phyloP scores from a whole-genome alignment of 768 basidiomycete species.

The Erythrobasidium yunnanense region DNA sequence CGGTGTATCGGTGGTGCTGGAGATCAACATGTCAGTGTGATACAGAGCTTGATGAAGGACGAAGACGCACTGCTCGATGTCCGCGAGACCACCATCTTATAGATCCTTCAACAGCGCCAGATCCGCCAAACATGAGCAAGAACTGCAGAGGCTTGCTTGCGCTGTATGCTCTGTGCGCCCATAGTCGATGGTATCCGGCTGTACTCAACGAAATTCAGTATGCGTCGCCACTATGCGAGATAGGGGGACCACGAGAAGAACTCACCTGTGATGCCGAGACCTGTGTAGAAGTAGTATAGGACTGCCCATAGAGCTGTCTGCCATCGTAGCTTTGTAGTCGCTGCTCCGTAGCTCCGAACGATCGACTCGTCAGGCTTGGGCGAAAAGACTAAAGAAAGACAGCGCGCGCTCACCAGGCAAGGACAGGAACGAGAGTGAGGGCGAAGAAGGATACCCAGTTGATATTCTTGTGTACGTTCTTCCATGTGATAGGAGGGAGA shows the following conservation, averaged over 20 bases:
- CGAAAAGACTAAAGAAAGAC: not conserved
- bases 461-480: slow-evolving; percentile 39
- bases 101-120: slow-evolving; percentile 89
- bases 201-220: too few relatives aligned
- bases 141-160: slow-evolving; percentile 78
- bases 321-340: slow-evolving; percentile 53
- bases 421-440: slow-evolving; percentile 55
- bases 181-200: slow-evolving; percentile 87
- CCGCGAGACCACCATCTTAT: slow-evolving; percentile 99
- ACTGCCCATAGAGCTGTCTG: slow-evolving; percentile 64
- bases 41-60: not conserved
- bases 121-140: slow-evolving; percentile 67
- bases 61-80: slow-evolving; percentile 62
- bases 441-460: slow-evolving; percentile 45
- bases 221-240: slow-evolving; percentile 44
- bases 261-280: slow-evolving; percentile 72
- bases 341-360: slow-evolving; percentile 50
- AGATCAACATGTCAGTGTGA: slow-evolving; percentile 27
- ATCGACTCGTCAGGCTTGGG: not conserved
- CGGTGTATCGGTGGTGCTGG: slow-evolving; percentile 52
- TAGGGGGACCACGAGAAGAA: slow-evolving; percentile 41
- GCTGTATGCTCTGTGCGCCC: slow-evolving; percentile 93
- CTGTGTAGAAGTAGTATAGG: slow-evolving; percentile 71
- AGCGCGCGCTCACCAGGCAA: slow-evolving; percentile 49
- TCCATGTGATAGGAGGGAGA: slow-evolving; percentile 44